Evolutionary conservation across 163 green algal species (phyloP).

Genomic region (Scenedesmus sp.): DNA sequence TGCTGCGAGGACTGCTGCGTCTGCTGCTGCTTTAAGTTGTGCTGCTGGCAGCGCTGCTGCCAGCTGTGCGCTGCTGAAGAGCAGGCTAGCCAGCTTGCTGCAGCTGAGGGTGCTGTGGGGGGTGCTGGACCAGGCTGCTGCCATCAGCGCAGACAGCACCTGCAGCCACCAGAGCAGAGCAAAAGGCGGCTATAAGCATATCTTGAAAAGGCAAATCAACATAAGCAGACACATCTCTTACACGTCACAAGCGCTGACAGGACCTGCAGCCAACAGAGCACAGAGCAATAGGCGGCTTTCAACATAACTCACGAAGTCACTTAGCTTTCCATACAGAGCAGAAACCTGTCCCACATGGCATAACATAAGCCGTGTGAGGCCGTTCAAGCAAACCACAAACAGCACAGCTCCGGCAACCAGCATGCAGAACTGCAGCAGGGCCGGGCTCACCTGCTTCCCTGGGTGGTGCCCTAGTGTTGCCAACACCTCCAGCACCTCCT

Average conservation of each 20-base stretch:
- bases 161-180: neutral
- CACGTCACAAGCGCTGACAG: neutral
- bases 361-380: no score
- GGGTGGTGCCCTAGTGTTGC: constrained; percentile 5
- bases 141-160: neutral
- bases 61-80: constrained; percentile 36
- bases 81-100: neutral
- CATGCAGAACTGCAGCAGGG: neutral
- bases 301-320: no score
- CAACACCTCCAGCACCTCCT: constrained; percentile 27
- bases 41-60: constrained; percentile 20
- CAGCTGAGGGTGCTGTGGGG: neutral
- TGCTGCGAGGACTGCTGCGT: neutral
- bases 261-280: neutral
- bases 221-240: neutral
- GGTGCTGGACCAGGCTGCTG: neutral
- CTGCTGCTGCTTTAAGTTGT: constrained; percentile 4
- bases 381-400: no score
- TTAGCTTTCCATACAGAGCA: neutral
- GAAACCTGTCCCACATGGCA: no score
- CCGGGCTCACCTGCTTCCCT: constrained; percentile 6
- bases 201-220: neutral
- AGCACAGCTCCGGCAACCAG: neutral
- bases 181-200: no score
- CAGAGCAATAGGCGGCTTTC: no score